Conservation (phyloP, 129 eudicot genomes). For the Dittrichia graveolens region DNA sequence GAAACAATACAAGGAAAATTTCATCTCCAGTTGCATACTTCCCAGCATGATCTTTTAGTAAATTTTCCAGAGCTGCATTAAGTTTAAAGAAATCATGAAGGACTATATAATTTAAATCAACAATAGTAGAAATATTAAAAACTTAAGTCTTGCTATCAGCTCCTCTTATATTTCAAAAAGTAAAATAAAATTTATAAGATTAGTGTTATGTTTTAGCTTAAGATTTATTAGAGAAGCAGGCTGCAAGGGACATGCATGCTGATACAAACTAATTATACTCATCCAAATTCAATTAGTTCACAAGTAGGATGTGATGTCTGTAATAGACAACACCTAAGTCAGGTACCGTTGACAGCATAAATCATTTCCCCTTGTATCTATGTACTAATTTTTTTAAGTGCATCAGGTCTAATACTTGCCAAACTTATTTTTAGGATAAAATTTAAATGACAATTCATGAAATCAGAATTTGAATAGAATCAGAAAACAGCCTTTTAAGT, state of each 20-base stretch:
- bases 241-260: background rate
- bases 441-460: too few relatives aligned
- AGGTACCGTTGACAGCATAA: too few relatives aligned
- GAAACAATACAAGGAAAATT: slow-evolving; percentile 54
- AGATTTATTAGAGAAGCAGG: too few relatives aligned
- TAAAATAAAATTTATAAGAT: background rate
- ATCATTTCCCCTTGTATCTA: too few relatives aligned
- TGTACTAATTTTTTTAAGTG: too few relatives aligned
- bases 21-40: slow-evolving; percentile 85
- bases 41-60: slow-evolving; percentile 61
- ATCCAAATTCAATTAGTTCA: too few relatives aligned
- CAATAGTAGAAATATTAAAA: background rate
- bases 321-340: too few relatives aligned
- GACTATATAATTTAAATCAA: background rate
- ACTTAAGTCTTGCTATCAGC: background rate
- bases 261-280: background rate
- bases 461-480: too few relatives aligned
- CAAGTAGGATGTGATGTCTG: too few relatives aligned
- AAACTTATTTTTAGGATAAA: too few relatives aligned
- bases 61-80: slow-evolving; percentile 64
- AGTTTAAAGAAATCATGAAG: background rate
- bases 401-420: too few relatives aligned
- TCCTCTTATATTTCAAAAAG: background rate
- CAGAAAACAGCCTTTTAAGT: too few relatives aligned
- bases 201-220: background rate